A percentile compares a stretch with the other conserved stretches of the same genome.
Evolutionary conservation across 2,329 filamentous ascomycete genomes (phyloP).

Genomic region (Nannizziopsis arthrosporioides): DNA sequence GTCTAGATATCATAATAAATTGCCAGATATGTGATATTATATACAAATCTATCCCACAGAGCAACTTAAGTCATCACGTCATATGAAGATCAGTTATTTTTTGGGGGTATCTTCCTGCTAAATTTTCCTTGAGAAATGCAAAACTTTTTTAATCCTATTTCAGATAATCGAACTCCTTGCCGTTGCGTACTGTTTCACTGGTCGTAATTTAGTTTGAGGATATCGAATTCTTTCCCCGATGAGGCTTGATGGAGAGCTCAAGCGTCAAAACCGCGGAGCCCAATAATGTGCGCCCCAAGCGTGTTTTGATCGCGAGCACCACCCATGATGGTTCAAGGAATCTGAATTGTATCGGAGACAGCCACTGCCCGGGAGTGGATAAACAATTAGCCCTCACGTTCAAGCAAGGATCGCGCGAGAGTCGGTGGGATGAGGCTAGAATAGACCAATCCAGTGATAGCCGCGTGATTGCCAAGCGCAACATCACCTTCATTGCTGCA

Average conservation of each 20-base stretch:
- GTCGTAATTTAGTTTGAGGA: neutral
- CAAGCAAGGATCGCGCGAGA: constrained; percentile 16
- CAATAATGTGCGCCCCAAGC: constrained; percentile 1
- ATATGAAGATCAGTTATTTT: neutral
- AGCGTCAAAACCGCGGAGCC: constrained; percentile 22
- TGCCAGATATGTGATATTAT: neutral
- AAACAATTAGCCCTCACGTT: neutral
- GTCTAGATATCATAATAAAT: neutral
- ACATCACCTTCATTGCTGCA: constrained; percentile 33
- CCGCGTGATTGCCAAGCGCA: neutral
- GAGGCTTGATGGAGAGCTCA: constrained; percentile 26
- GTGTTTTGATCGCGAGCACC: constrained; percentile 26
- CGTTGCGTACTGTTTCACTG: neutral
- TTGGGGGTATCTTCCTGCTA: neutral
- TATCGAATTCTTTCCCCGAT: neutral
- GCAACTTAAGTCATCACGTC: no score
- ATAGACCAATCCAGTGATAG: constrained; percentile 30
- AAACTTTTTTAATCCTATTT: constrained; percentile 4
- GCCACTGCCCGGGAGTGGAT: neutral
- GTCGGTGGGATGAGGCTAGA: constrained; percentile 25
- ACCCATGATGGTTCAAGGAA: constrained; percentile 16
- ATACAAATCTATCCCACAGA: no score
- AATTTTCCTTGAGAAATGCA: neutral
- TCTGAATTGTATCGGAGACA: neutral
- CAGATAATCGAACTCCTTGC: constrained; percentile 1